Percentiles rank a stretch among this genome's conserved stretches.
phyloP scores from a whole-genome alignment of 106 monocot species.

The Acanthochlamys bracteata region DNA sequence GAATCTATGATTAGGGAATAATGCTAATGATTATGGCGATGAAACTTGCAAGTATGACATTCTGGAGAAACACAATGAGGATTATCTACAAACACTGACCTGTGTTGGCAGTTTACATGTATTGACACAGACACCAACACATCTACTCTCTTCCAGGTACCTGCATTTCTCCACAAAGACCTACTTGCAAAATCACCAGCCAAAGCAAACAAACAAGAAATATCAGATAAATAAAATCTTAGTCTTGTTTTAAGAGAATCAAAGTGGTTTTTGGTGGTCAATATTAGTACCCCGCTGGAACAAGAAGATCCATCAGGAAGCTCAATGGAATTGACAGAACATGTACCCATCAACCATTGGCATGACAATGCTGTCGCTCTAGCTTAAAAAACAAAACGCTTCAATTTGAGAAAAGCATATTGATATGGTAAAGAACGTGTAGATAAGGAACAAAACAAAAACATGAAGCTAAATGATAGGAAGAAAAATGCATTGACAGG shows the following conservation, averaged over 20 bases:
- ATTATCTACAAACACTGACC: constrained; percentile 27
- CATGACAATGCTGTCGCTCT: constrained; percentile 87
- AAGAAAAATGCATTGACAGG: no score
- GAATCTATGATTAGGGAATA: no score
- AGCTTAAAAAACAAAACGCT: constrained; percentile 47
- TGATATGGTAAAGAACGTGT: background rate
- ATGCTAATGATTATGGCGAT: no score
- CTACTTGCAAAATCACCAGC: constrained; percentile 21
- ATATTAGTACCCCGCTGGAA: constrained; percentile 62
- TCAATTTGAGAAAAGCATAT: background rate
- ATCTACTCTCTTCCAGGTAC: constrained; percentile 94
- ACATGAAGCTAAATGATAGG: background rate
- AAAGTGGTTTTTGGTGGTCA: no score
- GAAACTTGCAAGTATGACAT: no score
- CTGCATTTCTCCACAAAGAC: constrained; percentile 88
- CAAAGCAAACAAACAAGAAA: constrained; percentile 1
- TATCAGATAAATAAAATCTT: no score
- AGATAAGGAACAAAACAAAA: background rate
- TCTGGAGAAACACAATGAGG: background rate
- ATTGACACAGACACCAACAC: constrained; percentile 82
- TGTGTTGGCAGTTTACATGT: constrained; percentile 95
- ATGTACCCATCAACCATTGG: constrained; percentile 94
- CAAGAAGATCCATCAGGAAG: constrained; percentile 79
- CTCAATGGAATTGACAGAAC: constrained; percentile 64
- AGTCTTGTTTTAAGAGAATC: no score